Percentiles rank a stretch among this genome's conserved stretches.
phyloP scores from a whole-genome alignment of 306 rosid species.

The Mimosa pudica region DNA sequence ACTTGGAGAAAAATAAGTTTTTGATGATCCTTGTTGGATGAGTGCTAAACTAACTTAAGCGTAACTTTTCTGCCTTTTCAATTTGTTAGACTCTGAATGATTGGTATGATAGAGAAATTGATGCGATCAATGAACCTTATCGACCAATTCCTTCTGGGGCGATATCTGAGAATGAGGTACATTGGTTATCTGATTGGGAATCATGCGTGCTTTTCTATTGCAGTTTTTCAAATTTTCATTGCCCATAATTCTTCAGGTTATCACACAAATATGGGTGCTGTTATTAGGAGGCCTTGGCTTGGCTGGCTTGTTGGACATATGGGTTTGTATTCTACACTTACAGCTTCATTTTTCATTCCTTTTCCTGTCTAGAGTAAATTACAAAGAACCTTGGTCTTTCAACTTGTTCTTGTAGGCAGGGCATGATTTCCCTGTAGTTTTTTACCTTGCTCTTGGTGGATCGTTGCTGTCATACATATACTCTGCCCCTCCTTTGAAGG shows the following conservation, averaged over 20 bases:
- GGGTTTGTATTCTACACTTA: conserved; percentile 64
- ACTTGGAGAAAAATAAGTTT: neutral
- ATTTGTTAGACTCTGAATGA: conserved; percentile 78
- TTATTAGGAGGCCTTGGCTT: conserved; percentile 81
- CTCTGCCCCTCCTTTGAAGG: conserved; percentile 98
- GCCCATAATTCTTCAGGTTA: conserved; percentile 59
- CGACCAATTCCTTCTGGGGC: conserved; percentile 99
- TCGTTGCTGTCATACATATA: conserved; percentile 86
- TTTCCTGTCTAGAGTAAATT: conserved; percentile 14
- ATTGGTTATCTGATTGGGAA: conserved; percentile 7
- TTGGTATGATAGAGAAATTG: conserved; percentile 97
- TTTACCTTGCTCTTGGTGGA: conserved; percentile 92
- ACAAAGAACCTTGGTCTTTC: conserved; percentile 32
- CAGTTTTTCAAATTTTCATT: conserved; percentile 8
- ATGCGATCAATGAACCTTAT: conserved; percentile 97
- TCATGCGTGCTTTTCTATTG: conserved; percentile 2
- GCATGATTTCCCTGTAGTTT: conserved; percentile 73
- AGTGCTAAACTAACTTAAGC: conserved; percentile 24
- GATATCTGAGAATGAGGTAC: conserved; percentile 91
- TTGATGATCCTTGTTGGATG: conserved; percentile 8
- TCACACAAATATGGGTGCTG: conserved; percentile 93
- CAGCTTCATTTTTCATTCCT: conserved; percentile 16
- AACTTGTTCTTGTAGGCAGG: conserved; percentile 70
- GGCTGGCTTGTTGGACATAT: conserved; percentile 84
- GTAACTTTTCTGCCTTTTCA: conserved; percentile 23